These are phyloP conservation scores for Aspergillus mulundensis DNA, from an alignment of 495 filamentous ascomycete genomes.

Conservation along the genomic window DNA sequence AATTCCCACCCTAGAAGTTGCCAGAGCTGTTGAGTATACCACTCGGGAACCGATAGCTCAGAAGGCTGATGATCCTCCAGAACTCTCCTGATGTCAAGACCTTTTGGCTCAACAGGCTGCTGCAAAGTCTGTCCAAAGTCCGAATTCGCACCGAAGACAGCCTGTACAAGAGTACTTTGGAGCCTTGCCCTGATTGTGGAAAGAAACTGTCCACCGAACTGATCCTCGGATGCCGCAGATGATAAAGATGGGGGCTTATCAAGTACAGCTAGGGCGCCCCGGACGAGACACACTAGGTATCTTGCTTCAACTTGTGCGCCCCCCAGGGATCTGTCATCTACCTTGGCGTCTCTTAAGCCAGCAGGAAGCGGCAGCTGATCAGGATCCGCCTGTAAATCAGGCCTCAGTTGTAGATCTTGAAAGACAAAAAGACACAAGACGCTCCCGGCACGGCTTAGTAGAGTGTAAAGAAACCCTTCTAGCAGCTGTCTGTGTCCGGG, in stretches of 20 bases:
- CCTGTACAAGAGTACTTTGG: constrained; percentile 39
- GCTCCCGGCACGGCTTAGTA: constrained; percentile 34
- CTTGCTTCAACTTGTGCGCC: constrained; percentile 29
- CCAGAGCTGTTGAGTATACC: constrained; percentile 48
- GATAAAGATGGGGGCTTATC: constrained; percentile 6
- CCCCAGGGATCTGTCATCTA: constrained; percentile 19
- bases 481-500: constrained; percentile 28
- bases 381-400: constrained; percentile 19
- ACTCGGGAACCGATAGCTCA: constrained; percentile 30
- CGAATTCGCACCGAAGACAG: constrained; percentile 34
- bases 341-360: constrained; percentile 23
- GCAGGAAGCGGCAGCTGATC: constrained; percentile 25
- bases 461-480: constrained; percentile 36
- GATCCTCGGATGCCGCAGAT: background rate
- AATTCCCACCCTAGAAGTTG: constrained; percentile 48
- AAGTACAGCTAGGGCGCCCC: constrained; percentile 28
- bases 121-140: constrained; percentile 20
- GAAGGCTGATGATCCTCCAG: background rate
- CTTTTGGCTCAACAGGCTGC: constrained; percentile 21
- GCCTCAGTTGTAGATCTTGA: constrained; percentile 22
- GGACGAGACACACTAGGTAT: constrained; percentile 36
- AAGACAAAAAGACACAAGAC: constrained; percentile 39
- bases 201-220: constrained; percentile 14
- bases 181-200: constrained; percentile 26
- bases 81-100: constrained; percentile 12